Percentiles rank a stretch among this genome's conserved stretches.
phyloP scores from a whole-genome alignment of 768 basidiomycete species.

The Mrakia frigida region DNA sequence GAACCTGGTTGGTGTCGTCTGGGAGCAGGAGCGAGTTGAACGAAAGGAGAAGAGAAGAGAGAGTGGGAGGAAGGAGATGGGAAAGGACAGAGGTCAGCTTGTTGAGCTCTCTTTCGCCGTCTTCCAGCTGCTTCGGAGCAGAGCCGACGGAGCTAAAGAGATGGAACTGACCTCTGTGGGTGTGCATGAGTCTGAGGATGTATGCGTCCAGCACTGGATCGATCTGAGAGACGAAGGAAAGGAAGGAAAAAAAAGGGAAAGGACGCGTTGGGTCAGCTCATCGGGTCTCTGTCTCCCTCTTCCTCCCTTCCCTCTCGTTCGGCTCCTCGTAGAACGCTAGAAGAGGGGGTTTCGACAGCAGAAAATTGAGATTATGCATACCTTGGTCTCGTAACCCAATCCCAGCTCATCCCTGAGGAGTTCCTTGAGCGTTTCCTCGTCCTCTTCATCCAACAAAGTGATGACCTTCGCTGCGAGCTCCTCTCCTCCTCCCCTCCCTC shows the following conservation, averaged over 20 bases:
- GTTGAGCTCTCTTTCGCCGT: neutral
- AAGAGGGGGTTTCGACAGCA: constrained; percentile 37
- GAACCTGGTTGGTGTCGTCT: constrained; percentile 42
- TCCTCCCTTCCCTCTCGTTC: neutral
- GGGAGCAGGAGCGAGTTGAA: constrained; percentile 57
- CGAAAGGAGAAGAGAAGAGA: constrained; percentile 58
- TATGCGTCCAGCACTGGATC: constrained; percentile 61
- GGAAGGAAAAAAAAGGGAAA: constrained; percentile 20
- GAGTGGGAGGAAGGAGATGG: constrained; percentile 69
- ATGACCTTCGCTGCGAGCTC: constrained; percentile 67
- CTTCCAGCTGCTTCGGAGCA: constrained; percentile 68
- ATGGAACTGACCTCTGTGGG: constrained; percentile 77
- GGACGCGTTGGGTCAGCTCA: constrained; percentile 37
- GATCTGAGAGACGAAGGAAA: neutral
- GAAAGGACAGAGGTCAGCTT: constrained; percentile 54
- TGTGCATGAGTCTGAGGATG: constrained; percentile 92
- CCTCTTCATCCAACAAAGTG: constrained; percentile 66
- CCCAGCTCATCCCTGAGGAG: constrained; percentile 49
- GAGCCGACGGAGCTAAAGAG: constrained; percentile 77
- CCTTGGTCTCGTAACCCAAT: constrained; percentile 44
- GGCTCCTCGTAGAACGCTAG: constrained; percentile 37
- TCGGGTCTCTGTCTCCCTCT: neutral
- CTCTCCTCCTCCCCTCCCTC: constrained; percentile 37
- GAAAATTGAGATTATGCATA: constrained; percentile 44
- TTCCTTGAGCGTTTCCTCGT: constrained; percentile 66